Percentiles rank a stretch among this genome's conserved stretches.
Evolutionary conservation across 2,329 filamentous ascomycete genomes (phyloP).

Genomic region (Sporothrix sp.): DNA sequence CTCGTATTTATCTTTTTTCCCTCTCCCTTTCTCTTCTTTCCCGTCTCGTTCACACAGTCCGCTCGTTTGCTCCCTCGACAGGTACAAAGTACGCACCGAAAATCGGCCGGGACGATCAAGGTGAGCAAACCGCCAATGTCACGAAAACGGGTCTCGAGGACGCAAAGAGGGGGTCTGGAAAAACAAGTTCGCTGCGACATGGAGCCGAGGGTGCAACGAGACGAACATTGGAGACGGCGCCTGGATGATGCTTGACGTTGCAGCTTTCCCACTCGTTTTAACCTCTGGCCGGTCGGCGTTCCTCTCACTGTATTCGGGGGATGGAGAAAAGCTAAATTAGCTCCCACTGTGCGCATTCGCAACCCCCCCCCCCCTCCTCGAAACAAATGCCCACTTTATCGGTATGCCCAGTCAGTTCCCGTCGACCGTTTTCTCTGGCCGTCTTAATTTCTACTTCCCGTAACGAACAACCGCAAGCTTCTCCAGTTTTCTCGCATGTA

Average conservation of each 20-base stretch:
- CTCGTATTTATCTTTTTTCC: neutral
- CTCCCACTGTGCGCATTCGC: slow-evolving; percentile 5
- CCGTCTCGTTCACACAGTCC: neutral
- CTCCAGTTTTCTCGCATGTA: slow-evolving; percentile 2
- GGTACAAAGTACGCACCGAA: no score
- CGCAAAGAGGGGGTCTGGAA: neutral
- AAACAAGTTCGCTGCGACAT: slow-evolving; percentile 5
- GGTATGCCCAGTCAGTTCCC: no score
- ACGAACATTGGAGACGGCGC: neutral
- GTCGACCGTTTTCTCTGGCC: neutral
- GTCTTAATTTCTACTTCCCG: slow-evolving; percentile 2
- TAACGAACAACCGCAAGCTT: slow-evolving; percentile 4
- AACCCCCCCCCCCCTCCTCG: neutral
- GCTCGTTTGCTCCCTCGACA: neutral
- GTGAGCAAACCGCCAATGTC: neutral
- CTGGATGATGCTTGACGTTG: slow-evolving; percentile 4
- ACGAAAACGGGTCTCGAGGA: neutral
- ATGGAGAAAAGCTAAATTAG: slow-evolving; percentile 2
- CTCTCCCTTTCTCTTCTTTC: neutral
- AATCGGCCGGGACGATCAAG: neutral
- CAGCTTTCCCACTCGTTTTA: neutral
- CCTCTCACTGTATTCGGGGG: no score
- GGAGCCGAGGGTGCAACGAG: slow-evolving; percentile 10
- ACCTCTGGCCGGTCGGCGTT: neutral
- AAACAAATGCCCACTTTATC: slow-evolving; percentile 6